Evolutionary conservation across 2,329 filamentous ascomycete genomes (phyloP).

Genomic region (Aspergillus sp.): DNA sequence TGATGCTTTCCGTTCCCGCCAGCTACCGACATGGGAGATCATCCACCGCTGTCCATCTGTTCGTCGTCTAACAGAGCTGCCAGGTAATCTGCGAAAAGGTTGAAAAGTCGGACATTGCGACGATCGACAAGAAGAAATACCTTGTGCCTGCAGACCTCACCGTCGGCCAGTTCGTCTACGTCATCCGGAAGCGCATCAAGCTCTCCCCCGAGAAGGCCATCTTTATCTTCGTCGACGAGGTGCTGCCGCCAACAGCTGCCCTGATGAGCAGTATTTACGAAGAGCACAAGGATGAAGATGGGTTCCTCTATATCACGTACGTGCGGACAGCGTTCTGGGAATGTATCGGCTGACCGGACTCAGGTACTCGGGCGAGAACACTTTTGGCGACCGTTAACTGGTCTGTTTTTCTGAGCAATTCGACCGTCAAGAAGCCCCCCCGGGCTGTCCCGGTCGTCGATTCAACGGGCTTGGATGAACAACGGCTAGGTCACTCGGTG

Average conservation of each 20-base stretch:
- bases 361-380: conserved; percentile 97
- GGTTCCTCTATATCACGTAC: conserved; percentile 96
- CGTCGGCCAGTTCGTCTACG: conserved; percentile 98
- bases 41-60: conserved; percentile 24
- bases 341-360: too few relatives aligned
- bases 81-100: conserved; percentile 99
- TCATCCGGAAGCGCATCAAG: conserved; percentile 99
- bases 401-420: conserved; percentile 6
- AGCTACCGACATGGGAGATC: too few relatives aligned
- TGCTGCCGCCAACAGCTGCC: conserved; percentile 88
- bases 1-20: too few relatives aligned
- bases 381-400: conserved; percentile 56
- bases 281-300: conserved; percentile 85
- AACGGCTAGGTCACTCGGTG: conserved; percentile 7
- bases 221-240: conserved; percentile 99
- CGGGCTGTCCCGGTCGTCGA: neutral
- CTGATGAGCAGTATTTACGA: conserved; percentile 99
- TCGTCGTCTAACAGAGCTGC: conserved; percentile 16
- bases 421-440: conserved; percentile 6
- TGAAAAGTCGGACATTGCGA: conserved; percentile 97
- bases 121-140: conserved; percentile 99
- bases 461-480: conserved; percentile 4
- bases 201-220: conserved; percentile 98
- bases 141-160: conserved; percentile 94
- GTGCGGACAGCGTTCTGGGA: too few relatives aligned